Percentiles rank a stretch among this genome's conserved stretches.
Evolutionary conservation across 108 stramenopile species (phyloP).

Genomic region (Skeletonema grethae): DNA sequence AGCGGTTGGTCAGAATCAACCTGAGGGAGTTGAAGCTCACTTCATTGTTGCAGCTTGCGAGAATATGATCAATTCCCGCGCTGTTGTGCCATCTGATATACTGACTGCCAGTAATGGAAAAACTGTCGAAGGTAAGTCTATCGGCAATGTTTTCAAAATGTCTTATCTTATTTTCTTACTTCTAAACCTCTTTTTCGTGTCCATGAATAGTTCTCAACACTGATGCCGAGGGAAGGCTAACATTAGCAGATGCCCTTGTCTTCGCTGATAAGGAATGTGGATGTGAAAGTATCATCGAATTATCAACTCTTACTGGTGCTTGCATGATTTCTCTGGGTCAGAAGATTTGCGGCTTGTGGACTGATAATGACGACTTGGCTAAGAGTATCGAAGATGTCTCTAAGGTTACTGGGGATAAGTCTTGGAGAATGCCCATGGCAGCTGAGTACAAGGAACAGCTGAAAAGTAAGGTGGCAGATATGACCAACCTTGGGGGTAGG

Average conservation of each 20-base stretch:
- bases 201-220: conserved; percentile 85
- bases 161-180: neutral
- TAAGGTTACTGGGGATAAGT: conserved; percentile 87
- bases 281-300: conserved; percentile 90
- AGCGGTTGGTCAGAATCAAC: conserved; percentile 64
- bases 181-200: neutral
- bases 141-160: no score
- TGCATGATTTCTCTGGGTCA: conserved; percentile 85
- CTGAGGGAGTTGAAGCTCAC: conserved; percentile 89
- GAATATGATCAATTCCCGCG: conserved; percentile 96
- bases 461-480: conserved; percentile 88
- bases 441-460: conserved; percentile 80
- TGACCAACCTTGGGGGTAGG: conserved; percentile 74
- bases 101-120: conserved; percentile 97
- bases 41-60: conserved; percentile 92
- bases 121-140: conserved; percentile 75
- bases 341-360: conserved; percentile 85
- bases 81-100: conserved; percentile 92
- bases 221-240: conserved; percentile 97
- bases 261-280: conserved; percentile 94
- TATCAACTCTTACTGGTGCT: conserved; percentile 94
- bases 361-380: conserved; percentile 86
- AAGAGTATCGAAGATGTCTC: conserved; percentile 76
- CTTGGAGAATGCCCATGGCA: conserved; percentile 90
- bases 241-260: conserved; percentile 96